These are phyloP conservation scores for Malassezia cuniculi DNA, from an alignment of 1,284 basidiomycete genomes.

Conservation along the genomic window DNA sequence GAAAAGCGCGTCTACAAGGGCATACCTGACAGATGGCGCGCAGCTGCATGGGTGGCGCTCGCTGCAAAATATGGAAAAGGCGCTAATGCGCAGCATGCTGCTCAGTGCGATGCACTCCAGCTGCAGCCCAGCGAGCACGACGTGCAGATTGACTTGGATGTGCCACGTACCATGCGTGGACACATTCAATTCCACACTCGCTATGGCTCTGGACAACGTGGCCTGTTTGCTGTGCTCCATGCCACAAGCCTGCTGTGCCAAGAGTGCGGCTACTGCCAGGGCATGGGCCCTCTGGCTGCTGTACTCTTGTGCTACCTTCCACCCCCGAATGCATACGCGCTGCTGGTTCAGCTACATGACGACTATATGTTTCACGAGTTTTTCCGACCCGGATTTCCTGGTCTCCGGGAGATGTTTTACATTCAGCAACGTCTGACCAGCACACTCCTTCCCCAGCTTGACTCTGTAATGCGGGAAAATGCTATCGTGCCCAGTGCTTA, in stretches of 20 bases:
- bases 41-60: conserved; percentile 80
- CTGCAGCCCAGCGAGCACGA: conserved; percentile 77
- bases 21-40: conserved; percentile 87
- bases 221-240: conserved; percentile 79
- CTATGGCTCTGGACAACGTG: conserved; percentile 61
- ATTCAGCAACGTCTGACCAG: conserved; percentile 79
- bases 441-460: conserved; percentile 75
- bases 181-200: conserved; percentile 88
- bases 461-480: conserved; percentile 58
- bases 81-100: conserved; percentile 49
- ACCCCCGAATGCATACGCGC: conserved; percentile 59
- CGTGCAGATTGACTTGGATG: conserved; percentile 95
- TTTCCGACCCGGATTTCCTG: conserved; percentile 89
- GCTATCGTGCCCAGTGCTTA: conserved; percentile 84
- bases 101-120: conserved; percentile 8
- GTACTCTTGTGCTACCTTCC: conserved; percentile 79
- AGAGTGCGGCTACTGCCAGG: conserved; percentile 93
- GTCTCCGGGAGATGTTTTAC: conserved; percentile 82
- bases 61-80: not conserved
- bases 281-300: conserved; percentile 94
- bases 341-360: conserved; percentile 58
- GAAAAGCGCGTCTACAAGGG: conserved; percentile 71
- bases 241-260: conserved; percentile 71
- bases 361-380: conserved; percentile 78
- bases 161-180: conserved; percentile 87